Evolutionary conservation across 768 basidiomycete genomes (phyloP), one percentile per base, ranked within the genome.

Genomic region (Lactifluus hygrophoroides): DNA sequence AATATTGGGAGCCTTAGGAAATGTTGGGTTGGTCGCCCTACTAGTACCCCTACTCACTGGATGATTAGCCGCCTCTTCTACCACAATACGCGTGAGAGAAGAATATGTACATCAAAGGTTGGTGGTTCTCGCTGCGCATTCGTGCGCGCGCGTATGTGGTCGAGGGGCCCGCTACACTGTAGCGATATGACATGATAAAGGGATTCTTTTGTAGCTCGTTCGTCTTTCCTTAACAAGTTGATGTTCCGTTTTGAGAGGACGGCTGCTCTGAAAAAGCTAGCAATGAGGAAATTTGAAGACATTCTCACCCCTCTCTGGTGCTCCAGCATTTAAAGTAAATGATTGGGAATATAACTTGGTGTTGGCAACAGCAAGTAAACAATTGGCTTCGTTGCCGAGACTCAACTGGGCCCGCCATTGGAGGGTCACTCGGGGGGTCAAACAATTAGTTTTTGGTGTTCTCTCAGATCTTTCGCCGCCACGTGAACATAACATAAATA

Each of bases 91-190:
- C n/a, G 8, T 30, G 23, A 32, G 21, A 27, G 37, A 28, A 5
- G 19, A 35, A 17, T 16, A 8, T 27, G 14, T 16, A 30, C 2
- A 42, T 21, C 19, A 23, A 9, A n/a, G 25, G 13, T 19, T 25
- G 44, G 45, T 43, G 27, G 9, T n/a, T 44, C 23, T 59, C 42
- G 42, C 34, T 17, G 47, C 40, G 53, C 34, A 23, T 54, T 17
- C 9, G 40, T 44, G 40, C 19, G 47, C 47, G 27, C 42, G 13
- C n/a, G 42, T 7, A 54, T 59, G 53, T 59, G 58, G 58, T 59
- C 32, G 58, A 59, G 58, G 58, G 57, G 57, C 57, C 58, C 53
- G 58, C 58, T 59, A 59, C 58, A 54, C 52, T 54, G 57, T 55
- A 59, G 58, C 58, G 27, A n/a, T 27, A 35, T 28, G 53, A 44